These are phyloP conservation scores for Macrophomina tecta DNA, from an alignment of 2,329 filamentous ascomycete genomes.

Conservation along the genomic window DNA sequence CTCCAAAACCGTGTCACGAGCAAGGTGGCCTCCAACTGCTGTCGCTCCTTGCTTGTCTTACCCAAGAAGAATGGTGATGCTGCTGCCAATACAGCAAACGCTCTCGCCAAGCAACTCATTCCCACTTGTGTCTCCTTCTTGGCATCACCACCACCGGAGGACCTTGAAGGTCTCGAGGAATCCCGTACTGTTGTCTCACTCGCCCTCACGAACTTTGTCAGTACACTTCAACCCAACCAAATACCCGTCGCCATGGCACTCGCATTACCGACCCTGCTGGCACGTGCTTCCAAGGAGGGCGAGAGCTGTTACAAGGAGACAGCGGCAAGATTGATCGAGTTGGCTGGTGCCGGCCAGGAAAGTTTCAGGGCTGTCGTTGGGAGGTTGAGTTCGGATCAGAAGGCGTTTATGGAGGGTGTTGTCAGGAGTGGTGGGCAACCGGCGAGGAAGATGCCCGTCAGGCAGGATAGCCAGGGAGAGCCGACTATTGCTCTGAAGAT, in stretches of 20 bases:
- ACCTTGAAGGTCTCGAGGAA: constrained; percentile 79
- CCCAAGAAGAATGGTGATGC: constrained; percentile 50
- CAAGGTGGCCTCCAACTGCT: constrained; percentile 88
- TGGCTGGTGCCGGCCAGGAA: constrained; percentile 75
- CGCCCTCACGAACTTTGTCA: constrained; percentile 75
- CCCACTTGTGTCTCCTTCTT: constrained; percentile 79
- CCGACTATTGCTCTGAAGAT: constrained; percentile 95
- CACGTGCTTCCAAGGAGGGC: constrained; percentile 70
- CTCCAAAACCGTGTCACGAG: constrained; percentile 81
- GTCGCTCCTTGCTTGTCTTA: constrained; percentile 80
- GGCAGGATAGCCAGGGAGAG: constrained; percentile 60
- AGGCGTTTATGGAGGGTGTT: constrained; percentile 79
- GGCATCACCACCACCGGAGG: constrained; percentile 55
- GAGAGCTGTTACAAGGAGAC: constrained; percentile 70
- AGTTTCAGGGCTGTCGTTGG: constrained; percentile 78
- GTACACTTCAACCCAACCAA: constrained; percentile 46
- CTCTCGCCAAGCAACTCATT: constrained; percentile 76
- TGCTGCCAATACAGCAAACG: constrained; percentile 43
- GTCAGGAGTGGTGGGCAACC: constrained; percentile 62
- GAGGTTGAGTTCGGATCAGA: constrained; percentile 72
- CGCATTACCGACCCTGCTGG: constrained; percentile 77
- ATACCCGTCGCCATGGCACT: constrained; percentile 71
- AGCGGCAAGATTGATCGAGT: constrained; percentile 76
- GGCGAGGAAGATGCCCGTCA: constrained; percentile 49
- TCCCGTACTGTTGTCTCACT: constrained; percentile 74